Conservation (phyloP, 148 eudicot genomes). For the Spergularia bocconei region DNA sequence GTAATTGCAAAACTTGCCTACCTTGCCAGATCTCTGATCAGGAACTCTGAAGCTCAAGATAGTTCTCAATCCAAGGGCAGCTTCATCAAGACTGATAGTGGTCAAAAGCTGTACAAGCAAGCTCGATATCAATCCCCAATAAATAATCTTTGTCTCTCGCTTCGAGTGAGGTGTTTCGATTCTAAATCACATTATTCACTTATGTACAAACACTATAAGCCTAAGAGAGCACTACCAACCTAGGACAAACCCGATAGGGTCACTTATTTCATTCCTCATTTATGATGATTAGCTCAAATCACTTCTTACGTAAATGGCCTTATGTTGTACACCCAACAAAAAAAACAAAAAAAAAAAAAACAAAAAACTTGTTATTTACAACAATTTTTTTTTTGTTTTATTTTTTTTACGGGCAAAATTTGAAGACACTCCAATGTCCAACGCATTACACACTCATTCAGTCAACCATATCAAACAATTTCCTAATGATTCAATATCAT, state of each 20-base stretch:
- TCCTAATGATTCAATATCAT: neutral
- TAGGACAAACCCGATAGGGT: too few species aligned
- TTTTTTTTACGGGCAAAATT: too few species aligned
- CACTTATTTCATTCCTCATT: too few species aligned
- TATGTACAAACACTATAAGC: too few species aligned
- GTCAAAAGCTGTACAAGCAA: constrained; percentile 42
- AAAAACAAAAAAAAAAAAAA: too few species aligned
- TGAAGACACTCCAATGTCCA: neutral
- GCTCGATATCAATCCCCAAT: neutral
- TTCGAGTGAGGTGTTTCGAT: neutral
- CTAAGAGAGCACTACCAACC: too few species aligned
- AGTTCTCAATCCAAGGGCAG: constrained; percentile 66
- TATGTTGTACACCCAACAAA: too few species aligned
- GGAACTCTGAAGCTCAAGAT: constrained; percentile 57
- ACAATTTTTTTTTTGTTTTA: too few species aligned
- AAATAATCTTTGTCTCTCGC: neutral
- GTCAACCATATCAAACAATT: neutral
- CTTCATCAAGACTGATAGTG: constrained; percentile 52
- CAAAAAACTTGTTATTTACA: too few species aligned
- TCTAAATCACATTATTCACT: neutral
- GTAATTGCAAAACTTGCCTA: constrained; percentile 8
- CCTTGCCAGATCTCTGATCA: constrained; percentile 73
- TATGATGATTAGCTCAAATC: too few species aligned
- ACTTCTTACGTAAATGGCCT: too few species aligned
- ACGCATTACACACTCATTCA: too few species aligned